phyloP scores from a whole-genome alignment of 2,329 filamentous ascomycete genomes.

The Penicillium thymicola region DNA sequence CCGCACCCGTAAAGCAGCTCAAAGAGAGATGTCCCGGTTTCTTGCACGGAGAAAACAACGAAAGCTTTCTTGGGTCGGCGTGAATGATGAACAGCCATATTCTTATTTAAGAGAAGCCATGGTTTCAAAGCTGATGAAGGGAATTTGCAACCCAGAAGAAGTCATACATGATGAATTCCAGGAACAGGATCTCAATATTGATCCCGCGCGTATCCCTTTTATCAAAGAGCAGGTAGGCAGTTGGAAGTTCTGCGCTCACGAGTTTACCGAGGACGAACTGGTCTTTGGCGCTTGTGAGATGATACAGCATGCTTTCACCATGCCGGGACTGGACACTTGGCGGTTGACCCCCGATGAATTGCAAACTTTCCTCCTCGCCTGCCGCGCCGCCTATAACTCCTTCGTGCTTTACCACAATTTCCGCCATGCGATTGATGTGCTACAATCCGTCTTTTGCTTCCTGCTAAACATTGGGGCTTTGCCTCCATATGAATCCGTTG shows the following conservation, averaged over 20 bases:
- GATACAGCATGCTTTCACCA: conserved; percentile 79
- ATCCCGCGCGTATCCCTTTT: conserved; percentile 60
- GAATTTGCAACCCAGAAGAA: conserved; percentile 73
- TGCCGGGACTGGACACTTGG: conserved; percentile 79
- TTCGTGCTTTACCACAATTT: conserved; percentile 99
- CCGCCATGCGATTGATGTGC: conserved; percentile 90
- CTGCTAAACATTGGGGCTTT: conserved; percentile 75
- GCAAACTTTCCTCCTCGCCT: conserved; percentile 79
- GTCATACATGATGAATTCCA: conserved; percentile 61
- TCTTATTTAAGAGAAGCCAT: conserved; percentile 88
- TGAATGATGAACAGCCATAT: conserved; percentile 80
- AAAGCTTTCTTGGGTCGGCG: conserved; percentile 88
- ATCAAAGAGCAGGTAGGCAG: conserved; percentile 68
- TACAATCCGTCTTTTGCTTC: conserved; percentile 91
- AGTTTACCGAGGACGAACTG: conserved; percentile 86
- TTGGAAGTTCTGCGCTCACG: conserved; percentile 88
- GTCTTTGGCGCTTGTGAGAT: conserved; percentile 81
- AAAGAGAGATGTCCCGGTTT: conserved; percentile 68
- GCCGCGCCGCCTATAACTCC: conserved; percentile 89
- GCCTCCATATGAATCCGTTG: conserved; percentile 58
- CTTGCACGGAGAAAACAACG: conserved; percentile 70
- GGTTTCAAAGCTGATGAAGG: conserved; percentile 83
- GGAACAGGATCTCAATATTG: conserved; percentile 63
- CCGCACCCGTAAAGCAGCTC: conserved; percentile 72
- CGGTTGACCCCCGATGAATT: conserved; percentile 78